Base-by-base conservation (phyloP, 2,329 filamentous ascomycete species). In the Chrysosporium keratinophilum region DNA sequence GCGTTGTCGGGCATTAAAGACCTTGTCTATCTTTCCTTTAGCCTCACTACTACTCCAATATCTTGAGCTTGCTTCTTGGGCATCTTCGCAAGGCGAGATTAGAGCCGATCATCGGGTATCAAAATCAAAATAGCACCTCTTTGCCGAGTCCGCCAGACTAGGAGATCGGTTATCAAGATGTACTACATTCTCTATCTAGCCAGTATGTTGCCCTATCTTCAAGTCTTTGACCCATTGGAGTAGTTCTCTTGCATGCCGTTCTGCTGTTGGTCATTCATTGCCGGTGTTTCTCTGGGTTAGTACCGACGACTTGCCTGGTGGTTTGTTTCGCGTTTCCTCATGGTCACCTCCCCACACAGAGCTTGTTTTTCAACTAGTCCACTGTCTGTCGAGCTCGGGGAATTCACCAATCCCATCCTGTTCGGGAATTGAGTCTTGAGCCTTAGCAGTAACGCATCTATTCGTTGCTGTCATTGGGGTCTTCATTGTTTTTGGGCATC, bases 141-240 rank as follows among this genome's bases (percentile, higher is more conserved):
- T 35, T 14, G 14, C 42, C 53, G 12, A 34, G 51, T 55, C 56
- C 55, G 53, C 34, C 20, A 39, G 37, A 46, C n/a, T 40, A 44
- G 43, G 37, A 54, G 56, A 41, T 33, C 43, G 45, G 41, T 48
- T 49, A 43, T 57, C 59, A 62, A 62, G 57, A 73, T 73, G 71
- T 73, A 72, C 63, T 76, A 76, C 67, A 74, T 76, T 58, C 82
- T 85, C 64, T 87, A 87, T 68, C 75, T 86, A 60, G 81, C 84
- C 67, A 85, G 83, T 86, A 83, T 80, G 83, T 84, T 62, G 47
- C 62, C 57, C 59, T 62, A 58, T 53, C 42, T 58, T 45, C 47
- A 28, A 46, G 20, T 54, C 35, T 34, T 54, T 51, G 41, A 46
- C 34, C 35, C 35, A 43, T 44, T 51, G 40, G 28, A 52, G 50